A percentile compares a stretch with the other conserved stretches of the same genome.
These are phyloP conservation scores for Dalechampia spathulata DNA, from an alignment of 441 rosid genomes.

Conservation along the genomic window DNA sequence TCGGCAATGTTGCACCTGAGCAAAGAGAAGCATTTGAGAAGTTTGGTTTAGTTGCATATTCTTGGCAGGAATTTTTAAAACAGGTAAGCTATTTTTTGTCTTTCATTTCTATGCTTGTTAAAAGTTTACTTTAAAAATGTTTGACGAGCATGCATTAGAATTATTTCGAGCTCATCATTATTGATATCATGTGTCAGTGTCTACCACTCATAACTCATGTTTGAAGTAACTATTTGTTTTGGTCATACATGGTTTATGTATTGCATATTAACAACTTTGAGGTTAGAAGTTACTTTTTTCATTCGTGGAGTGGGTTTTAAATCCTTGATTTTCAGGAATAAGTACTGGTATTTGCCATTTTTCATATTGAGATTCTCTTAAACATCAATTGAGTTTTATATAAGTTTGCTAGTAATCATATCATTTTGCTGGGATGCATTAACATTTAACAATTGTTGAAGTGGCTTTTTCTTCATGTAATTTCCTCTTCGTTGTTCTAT, in stretches of 20 bases:
- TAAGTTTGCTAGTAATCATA: no score
- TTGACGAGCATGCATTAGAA: no score
- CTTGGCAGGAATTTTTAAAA: conserved; percentile 84
- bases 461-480: no score
- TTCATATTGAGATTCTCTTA: background rate
- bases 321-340: conserved; percentile 5
- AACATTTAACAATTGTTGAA: no score
- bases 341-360: background rate
- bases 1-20: conserved; percentile 62
- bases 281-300: background rate
- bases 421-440: no score
- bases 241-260: background rate
- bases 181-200: background rate
- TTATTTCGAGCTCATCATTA: no score
- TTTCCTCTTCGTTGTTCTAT: no score
- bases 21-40: conserved; percentile 63
- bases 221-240: background rate
- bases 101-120: no score
- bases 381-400: background rate
- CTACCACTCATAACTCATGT: background rate
- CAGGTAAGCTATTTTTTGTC: conserved; percentile 33
- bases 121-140: no score
- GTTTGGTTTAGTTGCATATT: conserved; percentile 46
- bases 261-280: conserved; percentile 1
- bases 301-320: background rate